Conservation (phyloP, 768 basidiomycete genomes). For the Terana coerulea region DNA sequence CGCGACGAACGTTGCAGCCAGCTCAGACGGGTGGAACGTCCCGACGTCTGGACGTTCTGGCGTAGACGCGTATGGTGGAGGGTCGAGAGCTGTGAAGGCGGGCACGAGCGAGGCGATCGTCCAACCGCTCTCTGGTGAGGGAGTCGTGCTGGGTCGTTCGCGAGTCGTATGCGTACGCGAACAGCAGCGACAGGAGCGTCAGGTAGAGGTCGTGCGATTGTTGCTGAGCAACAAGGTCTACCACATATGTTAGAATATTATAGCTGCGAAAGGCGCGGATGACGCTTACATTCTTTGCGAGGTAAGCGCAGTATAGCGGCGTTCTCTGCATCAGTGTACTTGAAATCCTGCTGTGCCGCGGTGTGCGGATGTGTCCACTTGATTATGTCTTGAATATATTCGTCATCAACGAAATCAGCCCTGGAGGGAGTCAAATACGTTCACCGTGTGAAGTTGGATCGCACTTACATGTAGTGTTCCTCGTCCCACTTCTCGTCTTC, state of each 20-base stretch:
- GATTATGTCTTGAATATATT: constrained; percentile 68
- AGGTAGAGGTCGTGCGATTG: constrained; percentile 66
- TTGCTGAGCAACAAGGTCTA: constrained; percentile 56
- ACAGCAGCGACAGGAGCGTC: constrained; percentile 66
- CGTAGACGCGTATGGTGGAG: constrained; percentile 42
- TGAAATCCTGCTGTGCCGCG: constrained; percentile 30
- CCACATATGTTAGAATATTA: not conserved
- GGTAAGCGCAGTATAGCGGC: constrained; percentile 55
- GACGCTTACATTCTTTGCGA: constrained; percentile 47
- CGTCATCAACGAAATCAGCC: constrained; percentile 79
- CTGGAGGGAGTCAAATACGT: constrained; percentile 34
- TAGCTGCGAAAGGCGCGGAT: not conserved
- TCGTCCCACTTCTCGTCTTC: constrained; percentile 81
- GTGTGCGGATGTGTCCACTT: constrained; percentile 60
- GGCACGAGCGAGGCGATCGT: constrained; percentile 71
- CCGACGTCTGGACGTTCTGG: not conserved
- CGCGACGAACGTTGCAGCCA: constrained; percentile 48
- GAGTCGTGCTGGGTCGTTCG: constrained; percentile 74
- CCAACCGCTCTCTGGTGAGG: constrained; percentile 89
- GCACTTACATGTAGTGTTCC: constrained; percentile 73
- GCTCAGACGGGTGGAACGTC: constrained; percentile 38
- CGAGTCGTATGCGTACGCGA: constrained; percentile 78
- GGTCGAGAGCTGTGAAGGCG: constrained; percentile 80
- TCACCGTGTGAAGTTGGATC: not conserved
- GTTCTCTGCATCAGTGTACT: constrained; percentile 74